phyloP scores from a whole-genome alignment of 306 rosid genomes.

The Quercus rubra region DNA sequence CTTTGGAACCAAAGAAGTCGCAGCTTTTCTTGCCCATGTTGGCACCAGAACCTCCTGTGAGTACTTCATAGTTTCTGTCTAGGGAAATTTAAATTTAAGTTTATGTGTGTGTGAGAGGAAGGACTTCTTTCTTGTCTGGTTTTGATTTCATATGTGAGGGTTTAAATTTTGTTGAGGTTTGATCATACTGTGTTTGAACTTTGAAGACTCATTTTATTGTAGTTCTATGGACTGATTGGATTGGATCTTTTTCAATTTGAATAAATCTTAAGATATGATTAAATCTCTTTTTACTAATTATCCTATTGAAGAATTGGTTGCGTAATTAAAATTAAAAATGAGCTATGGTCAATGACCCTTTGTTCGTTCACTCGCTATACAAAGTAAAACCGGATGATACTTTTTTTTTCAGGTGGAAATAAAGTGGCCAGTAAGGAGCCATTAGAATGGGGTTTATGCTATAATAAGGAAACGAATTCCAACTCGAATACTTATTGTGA shows the following conservation, averaged over 20 bases:
- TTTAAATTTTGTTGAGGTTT: too few species aligned
- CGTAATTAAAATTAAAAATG: too few species aligned
- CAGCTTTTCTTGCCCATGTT: too few species aligned
- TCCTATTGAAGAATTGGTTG: not conserved
- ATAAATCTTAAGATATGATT: not conserved
- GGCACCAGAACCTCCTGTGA: too few species aligned
- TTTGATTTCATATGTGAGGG: too few species aligned
- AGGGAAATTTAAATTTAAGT: slow-evolving; percentile 40
- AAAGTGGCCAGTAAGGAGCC: slow-evolving; percentile 98
- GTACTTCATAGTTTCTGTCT: too few species aligned
- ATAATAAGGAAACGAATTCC: slow-evolving; percentile 90
- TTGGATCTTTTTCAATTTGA: too few species aligned
- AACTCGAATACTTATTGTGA: slow-evolving; percentile 69
- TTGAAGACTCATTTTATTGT: too few species aligned
- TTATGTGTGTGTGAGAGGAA: not conserved
- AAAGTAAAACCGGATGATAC: not conserved
- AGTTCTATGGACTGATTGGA: too few species aligned
- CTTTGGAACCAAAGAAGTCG: too few species aligned
- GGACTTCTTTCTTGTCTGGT: slow-evolving; percentile 22
- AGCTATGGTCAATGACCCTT: not conserved
- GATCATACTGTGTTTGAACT: too few species aligned
- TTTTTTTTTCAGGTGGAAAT: slow-evolving; percentile 68
- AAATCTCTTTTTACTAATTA: too few species aligned
- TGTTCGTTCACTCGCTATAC: not conserved
- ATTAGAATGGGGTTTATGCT: slow-evolving; percentile 91